These are phyloP conservation scores for Exophiala alcalophila DNA, from an alignment of 2,329 filamentous ascomycete genomes.

Conservation along the genomic window DNA sequence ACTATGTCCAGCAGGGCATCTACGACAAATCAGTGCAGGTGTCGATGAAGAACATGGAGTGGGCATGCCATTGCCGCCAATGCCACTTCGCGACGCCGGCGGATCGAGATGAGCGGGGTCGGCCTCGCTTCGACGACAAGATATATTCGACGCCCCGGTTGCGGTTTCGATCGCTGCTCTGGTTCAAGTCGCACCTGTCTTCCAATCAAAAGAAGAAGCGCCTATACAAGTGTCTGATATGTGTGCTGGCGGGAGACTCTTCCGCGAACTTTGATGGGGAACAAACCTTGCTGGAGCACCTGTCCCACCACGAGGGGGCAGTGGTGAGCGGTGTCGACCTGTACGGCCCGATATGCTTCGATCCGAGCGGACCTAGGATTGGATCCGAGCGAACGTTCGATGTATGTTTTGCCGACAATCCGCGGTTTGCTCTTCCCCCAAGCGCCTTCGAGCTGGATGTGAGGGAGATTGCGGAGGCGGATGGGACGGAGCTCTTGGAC, in stretches of 20 bases:
- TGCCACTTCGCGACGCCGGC: conserved; percentile 18
- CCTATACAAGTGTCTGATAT: conserved; percentile 19
- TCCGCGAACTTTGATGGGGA: conserved; percentile 11
- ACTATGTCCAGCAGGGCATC: conserved; percentile 14
- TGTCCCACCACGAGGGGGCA: conserved; percentile 11
- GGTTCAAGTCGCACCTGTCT: conserved; percentile 22
- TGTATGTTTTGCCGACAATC: conserved; percentile 13
- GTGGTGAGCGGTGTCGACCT: conserved; percentile 8
- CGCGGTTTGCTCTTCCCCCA: conserved; percentile 8
- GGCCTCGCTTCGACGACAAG: conserved; percentile 20
- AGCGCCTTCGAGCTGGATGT: conserved; percentile 17
- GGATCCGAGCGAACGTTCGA: conserved; percentile 20
- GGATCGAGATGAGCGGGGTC: conserved; percentile 14
- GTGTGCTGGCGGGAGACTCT: conserved; percentile 9
- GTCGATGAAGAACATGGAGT: conserved; percentile 18
- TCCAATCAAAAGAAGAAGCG: conserved; percentile 8
- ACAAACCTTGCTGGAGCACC: conserved; percentile 17
- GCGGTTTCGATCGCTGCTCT: conserved; percentile 18
- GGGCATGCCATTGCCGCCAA: conserved; percentile 21
- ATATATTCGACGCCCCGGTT: conserved; percentile 9
- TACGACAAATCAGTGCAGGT: conserved; percentile 16
- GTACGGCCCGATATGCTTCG: conserved; percentile 14
- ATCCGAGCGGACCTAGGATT: conserved; percentile 9
- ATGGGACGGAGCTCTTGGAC: conserved; percentile 4
- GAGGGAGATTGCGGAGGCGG: conserved; percentile 14